Percentiles rank a stretch among this genome's conserved stretches.
Conservation (phyloP, 768 basidiomycete species). For the Kwoniella bestiolae region DNA sequence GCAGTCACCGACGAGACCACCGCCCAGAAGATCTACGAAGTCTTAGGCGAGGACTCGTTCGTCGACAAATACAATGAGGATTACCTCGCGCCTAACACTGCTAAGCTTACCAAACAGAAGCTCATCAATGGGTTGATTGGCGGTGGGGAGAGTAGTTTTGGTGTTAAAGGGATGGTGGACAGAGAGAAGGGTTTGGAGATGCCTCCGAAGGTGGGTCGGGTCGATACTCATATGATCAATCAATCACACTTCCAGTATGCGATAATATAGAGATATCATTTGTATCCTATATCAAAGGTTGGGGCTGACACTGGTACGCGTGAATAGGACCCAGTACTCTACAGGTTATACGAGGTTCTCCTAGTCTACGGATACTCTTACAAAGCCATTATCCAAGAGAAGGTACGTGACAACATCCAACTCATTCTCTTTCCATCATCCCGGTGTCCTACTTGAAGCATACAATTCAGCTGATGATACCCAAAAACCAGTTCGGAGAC, state of each 20-base stretch:
- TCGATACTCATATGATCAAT: neutral
- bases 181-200: slow-evolving; percentile 46
- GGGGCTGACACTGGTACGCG: too few species aligned
- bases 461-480: too few species aligned
- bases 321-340: slow-evolving; percentile 54
- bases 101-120: slow-evolving; percentile 8
- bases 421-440: neutral
- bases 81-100: neutral
- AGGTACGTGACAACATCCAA: slow-evolving; percentile 23
- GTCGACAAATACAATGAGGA: slow-evolving; percentile 10
- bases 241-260: too few species aligned
- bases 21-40: slow-evolving; percentile 28
- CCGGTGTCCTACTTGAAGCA: too few species aligned
- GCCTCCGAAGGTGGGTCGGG: slow-evolving; percentile 45
- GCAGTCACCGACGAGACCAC: slow-evolving; percentile 37
- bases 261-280: too few species aligned
- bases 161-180: slow-evolving; percentile 40
- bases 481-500: slow-evolving; percentile 55
- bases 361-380: slow-evolving; percentile 54
- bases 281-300: too few species aligned
- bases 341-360: slow-evolving; percentile 52
- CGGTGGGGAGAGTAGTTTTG: slow-evolving; percentile 19
- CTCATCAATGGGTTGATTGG: slow-evolving; percentile 31
- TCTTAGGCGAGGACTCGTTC: slow-evolving; percentile 4
- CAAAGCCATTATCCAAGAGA: slow-evolving; percentile 54